Evolutionary conservation across 345 rosid genomes (phyloP), one percentile per base, ranked within the genome.

Genomic region (Ricinus communis): DNA sequence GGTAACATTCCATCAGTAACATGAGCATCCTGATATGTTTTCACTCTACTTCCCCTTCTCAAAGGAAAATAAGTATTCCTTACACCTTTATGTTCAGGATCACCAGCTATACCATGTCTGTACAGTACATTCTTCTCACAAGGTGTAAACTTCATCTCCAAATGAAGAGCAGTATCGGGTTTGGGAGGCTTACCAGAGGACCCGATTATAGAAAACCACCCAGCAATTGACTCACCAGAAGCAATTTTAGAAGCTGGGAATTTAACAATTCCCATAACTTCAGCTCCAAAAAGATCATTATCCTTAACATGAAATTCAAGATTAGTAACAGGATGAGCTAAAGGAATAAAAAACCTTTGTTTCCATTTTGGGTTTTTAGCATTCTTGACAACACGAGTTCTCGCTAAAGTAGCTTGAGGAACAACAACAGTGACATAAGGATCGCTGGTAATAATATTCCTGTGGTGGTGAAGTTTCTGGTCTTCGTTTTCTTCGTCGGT

Each of bases 1-100:
- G 89, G 91, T 76, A 82, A 76, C 65, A 63, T 16, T 6, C 78
- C 77, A 49, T 83, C 83, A 24, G 73, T 82, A 57, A 78, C 89
- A 55, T 95, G 99, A 76, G 99, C 99, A 40, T 95, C 99, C 47
- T 95, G 98, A 74, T 95, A 95, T 76, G 91, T 83, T 21, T 72
- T 90, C 66, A 95, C 70, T 40, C 67, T 77, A 54, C 86, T 54
- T 33, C 97, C 99, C 59, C 84, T 90, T 76, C 99, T 69, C 69
- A 92, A 47, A 3, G 98, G 99, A 68, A 95, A 95, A 63, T 95
- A 95, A 51, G 97, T 80, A 67, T 76, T 36, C 50, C 79, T 77
- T 5, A 89, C 97, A 15, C 98, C 99, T 55, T 3, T 38, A 19
- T 79, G 84, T 16, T 77, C 84, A 16, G 91, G 92, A 62, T 87